Percentiles rank a stretch among this genome's conserved stretches.
Conservation (phyloP, 129 eudicot genomes). For the Glebionis coronaria region DNA sequence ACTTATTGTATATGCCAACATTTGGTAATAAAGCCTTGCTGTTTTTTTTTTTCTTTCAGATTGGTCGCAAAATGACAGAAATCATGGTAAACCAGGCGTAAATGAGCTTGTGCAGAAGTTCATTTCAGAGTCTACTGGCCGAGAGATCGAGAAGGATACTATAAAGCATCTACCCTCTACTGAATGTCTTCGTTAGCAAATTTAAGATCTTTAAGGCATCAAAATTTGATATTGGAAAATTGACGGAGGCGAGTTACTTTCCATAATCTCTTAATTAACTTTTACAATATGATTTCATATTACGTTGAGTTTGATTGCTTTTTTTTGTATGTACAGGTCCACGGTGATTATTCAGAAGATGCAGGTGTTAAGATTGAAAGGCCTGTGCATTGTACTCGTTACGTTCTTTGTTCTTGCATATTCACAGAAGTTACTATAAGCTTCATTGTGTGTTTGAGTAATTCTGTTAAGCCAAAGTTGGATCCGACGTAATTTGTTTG, state of each 20-base stretch:
- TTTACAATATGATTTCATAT: too few relatives aligned
- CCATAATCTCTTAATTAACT: neutral
- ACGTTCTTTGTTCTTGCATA: too few relatives aligned
- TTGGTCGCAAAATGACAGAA: constrained; percentile 83
- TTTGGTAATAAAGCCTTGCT: neutral
- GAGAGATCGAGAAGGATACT: constrained; percentile 85
- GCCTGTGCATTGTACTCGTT: too few relatives aligned
- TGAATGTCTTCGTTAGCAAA: constrained; percentile 69
- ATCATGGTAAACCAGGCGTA: constrained; percentile 75
- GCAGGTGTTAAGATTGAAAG: too few relatives aligned
- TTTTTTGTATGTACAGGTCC: constrained; percentile 32
- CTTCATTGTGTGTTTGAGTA: too few relatives aligned
- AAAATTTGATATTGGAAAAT: constrained; percentile 70
- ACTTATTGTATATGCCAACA: neutral
- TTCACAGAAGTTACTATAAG: too few relatives aligned
- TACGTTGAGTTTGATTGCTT: too few relatives aligned
- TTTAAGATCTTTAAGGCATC: constrained; percentile 82
- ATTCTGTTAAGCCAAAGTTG: too few relatives aligned
- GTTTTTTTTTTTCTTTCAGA: constrained; percentile 31
- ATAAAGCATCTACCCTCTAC: constrained; percentile 77
- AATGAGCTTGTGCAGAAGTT: constrained; percentile 73
- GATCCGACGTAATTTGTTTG: too few relatives aligned
- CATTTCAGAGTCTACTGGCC: constrained; percentile 71
- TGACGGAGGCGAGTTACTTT: constrained; percentile 58
- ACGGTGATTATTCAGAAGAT: too few relatives aligned